These are phyloP conservation scores for Silene latifolia DNA, from an alignment of 148 eudicot species.

Conservation along the genomic window DNA sequence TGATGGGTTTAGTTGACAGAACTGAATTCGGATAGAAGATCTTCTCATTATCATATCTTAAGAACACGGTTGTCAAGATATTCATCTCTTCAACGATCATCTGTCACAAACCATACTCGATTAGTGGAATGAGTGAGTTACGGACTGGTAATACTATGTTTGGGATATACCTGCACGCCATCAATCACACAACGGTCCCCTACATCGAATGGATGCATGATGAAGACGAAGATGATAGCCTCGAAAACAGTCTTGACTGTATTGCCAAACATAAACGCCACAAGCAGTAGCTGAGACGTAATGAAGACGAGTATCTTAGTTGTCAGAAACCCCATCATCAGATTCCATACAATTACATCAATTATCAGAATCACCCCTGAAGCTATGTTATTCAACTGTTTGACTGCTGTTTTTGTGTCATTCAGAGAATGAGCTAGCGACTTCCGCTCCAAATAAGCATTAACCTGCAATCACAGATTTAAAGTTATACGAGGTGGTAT, in stretches of 20 bases:
- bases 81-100: slow-evolving; percentile 93
- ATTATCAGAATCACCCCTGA: slow-evolving; percentile 41
- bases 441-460: slow-evolving; percentile 70
- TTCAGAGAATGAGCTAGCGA: slow-evolving; percentile 63
- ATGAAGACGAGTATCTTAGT: slow-evolving; percentile 64
- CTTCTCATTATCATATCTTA: slow-evolving; percentile 71
- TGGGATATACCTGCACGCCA: slow-evolving; percentile 60
- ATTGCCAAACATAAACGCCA: slow-evolving; percentile 64
- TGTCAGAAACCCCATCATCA: slow-evolving; percentile 70
- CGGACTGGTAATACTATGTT: no score
- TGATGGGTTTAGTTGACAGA: slow-evolving; percentile 64
- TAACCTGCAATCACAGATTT: slow-evolving; percentile 39
- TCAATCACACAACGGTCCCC: slow-evolving; percentile 90
- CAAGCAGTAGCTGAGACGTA: slow-evolving; percentile 64
- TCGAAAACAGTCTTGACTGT: slow-evolving; percentile 62
- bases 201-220: slow-evolving; percentile 85
- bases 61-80: slow-evolving; percentile 73
- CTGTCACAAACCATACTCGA: slow-evolving; percentile 31
- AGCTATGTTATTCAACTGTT: slow-evolving; percentile 61
- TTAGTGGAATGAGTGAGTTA: neutral
- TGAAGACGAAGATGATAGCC: slow-evolving; percentile 67
- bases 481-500: neutral
- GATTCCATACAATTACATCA: slow-evolving; percentile 54
- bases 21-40: slow-evolving; percentile 69
- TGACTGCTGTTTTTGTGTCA: slow-evolving; percentile 84